Evolutionary conservation across 2,329 filamentous ascomycete genomes (phyloP).

Genomic region (Sporothrix pseudoabietina): DNA sequence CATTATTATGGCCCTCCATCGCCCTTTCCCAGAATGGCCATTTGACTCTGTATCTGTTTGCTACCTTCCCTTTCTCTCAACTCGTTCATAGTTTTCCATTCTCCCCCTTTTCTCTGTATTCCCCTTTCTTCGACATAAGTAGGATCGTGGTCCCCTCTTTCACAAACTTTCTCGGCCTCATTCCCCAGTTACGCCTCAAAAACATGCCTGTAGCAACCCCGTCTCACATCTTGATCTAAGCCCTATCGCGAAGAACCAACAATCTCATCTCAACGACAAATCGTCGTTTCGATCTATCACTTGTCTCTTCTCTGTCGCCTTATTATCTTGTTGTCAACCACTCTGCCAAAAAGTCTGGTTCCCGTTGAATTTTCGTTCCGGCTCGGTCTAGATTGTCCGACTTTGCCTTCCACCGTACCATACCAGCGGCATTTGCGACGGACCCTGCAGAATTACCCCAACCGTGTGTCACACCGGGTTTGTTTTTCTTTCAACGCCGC

Average conservation of each 20-base stretch:
- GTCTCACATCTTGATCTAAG: background rate
- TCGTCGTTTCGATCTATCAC: background rate
- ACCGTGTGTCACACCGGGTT: background rate
- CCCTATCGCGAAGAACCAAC: background rate
- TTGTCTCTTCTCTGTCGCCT: background rate
- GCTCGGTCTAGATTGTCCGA: background rate
- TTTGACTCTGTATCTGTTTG: background rate
- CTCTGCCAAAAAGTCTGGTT: background rate
- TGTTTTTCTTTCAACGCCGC: background rate
- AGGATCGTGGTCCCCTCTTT: background rate
- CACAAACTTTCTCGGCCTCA: background rate
- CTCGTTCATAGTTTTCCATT: background rate
- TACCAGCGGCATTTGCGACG: background rate
- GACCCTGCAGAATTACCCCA: background rate
- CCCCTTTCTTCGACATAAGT: constrained; percentile 1
- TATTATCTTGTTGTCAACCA: background rate
- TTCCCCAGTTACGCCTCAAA: background rate
- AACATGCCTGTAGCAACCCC: background rate
- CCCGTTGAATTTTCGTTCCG: background rate
- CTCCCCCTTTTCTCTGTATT: background rate
- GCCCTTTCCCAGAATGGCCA: background rate
- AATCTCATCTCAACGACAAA: background rate
- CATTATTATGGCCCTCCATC: background rate
- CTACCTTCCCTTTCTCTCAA: background rate
- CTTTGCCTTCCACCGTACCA: background rate